These are phyloP conservation scores for Echeveria elegans DNA, from an alignment of 164 flowering plant genomes.

Conservation along the genomic window DNA sequence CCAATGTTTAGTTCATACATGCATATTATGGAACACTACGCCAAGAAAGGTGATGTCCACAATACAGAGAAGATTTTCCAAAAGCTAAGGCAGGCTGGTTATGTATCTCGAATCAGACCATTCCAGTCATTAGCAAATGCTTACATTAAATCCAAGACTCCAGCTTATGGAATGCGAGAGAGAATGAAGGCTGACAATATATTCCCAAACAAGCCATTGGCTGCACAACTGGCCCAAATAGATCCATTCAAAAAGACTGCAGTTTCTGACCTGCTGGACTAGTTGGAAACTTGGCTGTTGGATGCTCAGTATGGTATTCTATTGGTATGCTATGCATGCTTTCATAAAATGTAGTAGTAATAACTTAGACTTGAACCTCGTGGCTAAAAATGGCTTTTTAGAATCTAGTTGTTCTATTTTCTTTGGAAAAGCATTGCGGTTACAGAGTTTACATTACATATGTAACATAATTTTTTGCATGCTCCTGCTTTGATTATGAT, in stretches of 20 bases:
- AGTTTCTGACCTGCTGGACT: slow-evolving; percentile 55
- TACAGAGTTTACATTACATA: too few species aligned
- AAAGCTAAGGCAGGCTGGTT: slow-evolving; percentile 51
- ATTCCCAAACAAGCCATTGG: slow-evolving; percentile 44
- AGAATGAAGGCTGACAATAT: slow-evolving; percentile 79
- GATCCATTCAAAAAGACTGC: slow-evolving; percentile 56
- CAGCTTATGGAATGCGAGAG: slow-evolving; percentile 76
- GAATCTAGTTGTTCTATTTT: too few species aligned
- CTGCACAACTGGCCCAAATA: slow-evolving; percentile 31
- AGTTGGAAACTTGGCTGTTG: slow-evolving; percentile 1
- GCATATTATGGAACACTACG: slow-evolving; percentile 51
- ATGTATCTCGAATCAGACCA: slow-evolving; percentile 29
- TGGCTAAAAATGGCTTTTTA: too few species aligned
- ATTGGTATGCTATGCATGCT: neutral
- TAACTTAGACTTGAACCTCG: too few species aligned
- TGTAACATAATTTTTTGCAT: too few species aligned
- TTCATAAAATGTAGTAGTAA: too few species aligned
- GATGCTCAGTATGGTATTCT: too few species aligned
- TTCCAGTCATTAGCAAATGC: slow-evolving; percentile 47
- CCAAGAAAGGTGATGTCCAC: slow-evolving; percentile 68
- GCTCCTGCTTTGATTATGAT: too few species aligned
- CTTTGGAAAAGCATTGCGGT: too few species aligned
- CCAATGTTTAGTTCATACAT: slow-evolving; percentile 47
- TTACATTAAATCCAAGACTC: slow-evolving; percentile 57
- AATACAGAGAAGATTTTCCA: slow-evolving; percentile 69